phyloP scores from a whole-genome alignment of 345 rosid genomes.

The Aquilaria sinensis region DNA sequence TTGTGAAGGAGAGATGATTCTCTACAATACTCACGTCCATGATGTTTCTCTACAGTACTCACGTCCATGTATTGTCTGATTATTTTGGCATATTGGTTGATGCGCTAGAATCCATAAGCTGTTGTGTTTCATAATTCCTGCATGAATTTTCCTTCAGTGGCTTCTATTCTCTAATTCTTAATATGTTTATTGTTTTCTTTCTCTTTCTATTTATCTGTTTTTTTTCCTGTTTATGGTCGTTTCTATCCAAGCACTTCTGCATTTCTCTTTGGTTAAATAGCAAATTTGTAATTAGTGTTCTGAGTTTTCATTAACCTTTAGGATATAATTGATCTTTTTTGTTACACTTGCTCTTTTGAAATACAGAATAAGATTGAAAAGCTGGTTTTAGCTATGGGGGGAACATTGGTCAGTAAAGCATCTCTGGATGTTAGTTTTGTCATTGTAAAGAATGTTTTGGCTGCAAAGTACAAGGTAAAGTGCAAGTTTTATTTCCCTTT shows the following conservation, averaged over 20 bases:
- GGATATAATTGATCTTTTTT: constrained; percentile 1
- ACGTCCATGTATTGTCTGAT: too few species aligned
- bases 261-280: not conserved
- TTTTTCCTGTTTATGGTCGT: not conserved
- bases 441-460: constrained; percentile 82
- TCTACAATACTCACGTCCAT: too few species aligned
- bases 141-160: too few species aligned
- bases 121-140: too few species aligned
- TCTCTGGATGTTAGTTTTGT: constrained; percentile 78
- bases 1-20: too few species aligned
- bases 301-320: not conserved
- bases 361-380: constrained; percentile 69
- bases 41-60: too few species aligned
- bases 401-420: constrained; percentile 48
- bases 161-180: too few species aligned
- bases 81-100: too few species aligned
- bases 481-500: not conserved
- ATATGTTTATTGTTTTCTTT: not conserved
- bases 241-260: not conserved
- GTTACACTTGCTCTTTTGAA: constrained; percentile 20
- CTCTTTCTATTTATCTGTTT: not conserved
- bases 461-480: constrained; percentile 88
- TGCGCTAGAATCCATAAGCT: too few species aligned
- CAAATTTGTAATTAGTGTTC: not conserved
- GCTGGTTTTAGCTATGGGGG: constrained; percentile 81